Percentiles rank a stretch among this genome's conserved stretches.
Evolutionary conservation across 345 rosid genomes (phyloP).

Genomic region (Salix exigua): DNA sequence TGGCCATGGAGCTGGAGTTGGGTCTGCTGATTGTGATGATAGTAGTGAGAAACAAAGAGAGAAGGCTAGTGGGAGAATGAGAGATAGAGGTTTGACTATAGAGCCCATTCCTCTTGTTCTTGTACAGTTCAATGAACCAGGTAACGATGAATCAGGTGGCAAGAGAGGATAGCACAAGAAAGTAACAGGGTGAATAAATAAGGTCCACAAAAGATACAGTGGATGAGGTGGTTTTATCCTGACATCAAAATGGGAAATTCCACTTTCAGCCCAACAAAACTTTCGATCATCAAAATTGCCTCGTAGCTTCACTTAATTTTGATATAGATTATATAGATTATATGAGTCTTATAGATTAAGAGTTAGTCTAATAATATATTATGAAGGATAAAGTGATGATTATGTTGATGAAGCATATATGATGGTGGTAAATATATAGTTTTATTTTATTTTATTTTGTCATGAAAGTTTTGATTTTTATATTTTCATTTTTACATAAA

Average conservation of each 20-base stretch:
- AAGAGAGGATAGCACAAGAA: neutral
- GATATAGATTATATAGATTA: too few species aligned
- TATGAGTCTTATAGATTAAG: too few species aligned
- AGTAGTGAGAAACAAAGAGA: neutral
- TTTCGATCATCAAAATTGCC: neutral
- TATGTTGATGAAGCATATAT: too few species aligned
- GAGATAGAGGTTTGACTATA: neutral
- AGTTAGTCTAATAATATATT: too few species aligned
- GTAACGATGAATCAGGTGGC: neutral
- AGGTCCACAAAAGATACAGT: neutral
- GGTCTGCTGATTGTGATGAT: conserved; percentile 26
- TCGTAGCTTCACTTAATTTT: too few species aligned
- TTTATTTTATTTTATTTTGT: too few species aligned
- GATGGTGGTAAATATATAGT: too few species aligned
- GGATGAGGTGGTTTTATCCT: neutral
- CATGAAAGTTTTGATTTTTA: too few species aligned
- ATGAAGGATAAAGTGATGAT: too few species aligned
- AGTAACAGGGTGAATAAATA: neutral
- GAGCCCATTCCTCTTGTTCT: conserved; percentile 14
- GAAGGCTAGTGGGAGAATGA: conserved; percentile 2
- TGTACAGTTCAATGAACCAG: neutral
- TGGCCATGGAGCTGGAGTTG: conserved; percentile 63
- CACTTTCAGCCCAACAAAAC: neutral
- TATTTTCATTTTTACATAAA: too few species aligned
- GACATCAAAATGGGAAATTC: neutral